Evolutionary conservation across 1,139 yeast species (phyloP).

Genomic region (Diutina rugosa): DNA sequence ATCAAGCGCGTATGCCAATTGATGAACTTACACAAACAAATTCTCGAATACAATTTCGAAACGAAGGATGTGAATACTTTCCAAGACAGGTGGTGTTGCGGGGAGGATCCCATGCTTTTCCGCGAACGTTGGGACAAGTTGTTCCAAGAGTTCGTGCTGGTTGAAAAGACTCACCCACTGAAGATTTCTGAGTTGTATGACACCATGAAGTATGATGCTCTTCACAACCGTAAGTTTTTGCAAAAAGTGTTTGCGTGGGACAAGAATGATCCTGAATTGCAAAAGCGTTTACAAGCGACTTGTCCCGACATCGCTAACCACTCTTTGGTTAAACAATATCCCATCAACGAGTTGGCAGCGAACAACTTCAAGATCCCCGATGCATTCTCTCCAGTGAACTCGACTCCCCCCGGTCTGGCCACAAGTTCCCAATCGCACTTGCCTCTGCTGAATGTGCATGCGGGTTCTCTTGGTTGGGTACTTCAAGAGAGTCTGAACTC

Average conservation of each 20-base stretch:
- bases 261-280: constrained; percentile 34
- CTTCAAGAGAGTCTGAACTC: constrained; percentile 10
- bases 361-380: constrained; percentile 55
- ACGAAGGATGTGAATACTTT: constrained; percentile 52
- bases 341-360: constrained; percentile 69
- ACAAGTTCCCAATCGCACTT: background rate
- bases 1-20: constrained; percentile 88
- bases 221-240: constrained; percentile 84
- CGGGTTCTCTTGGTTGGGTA: constrained; percentile 70
- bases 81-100: constrained; percentile 91
- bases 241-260: constrained; percentile 73
- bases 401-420: background rate
- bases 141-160: constrained; percentile 82
- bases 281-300: constrained; percentile 18
- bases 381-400: constrained; percentile 6
- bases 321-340: constrained; percentile 63
- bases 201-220: constrained; percentile 96
- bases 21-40: constrained; percentile 82
- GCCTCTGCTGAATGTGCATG: constrained; percentile 20
- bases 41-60: constrained; percentile 74
- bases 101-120: constrained; percentile 83
- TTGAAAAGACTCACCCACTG: constrained; percentile 95
- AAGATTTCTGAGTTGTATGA: constrained; percentile 94
- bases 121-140: constrained; percentile 96
- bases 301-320: constrained; percentile 45